These are phyloP conservation scores for Phytophthora tubulina DNA, from an alignment of 352 stramenopile species.

Conservation along the genomic window DNA sequence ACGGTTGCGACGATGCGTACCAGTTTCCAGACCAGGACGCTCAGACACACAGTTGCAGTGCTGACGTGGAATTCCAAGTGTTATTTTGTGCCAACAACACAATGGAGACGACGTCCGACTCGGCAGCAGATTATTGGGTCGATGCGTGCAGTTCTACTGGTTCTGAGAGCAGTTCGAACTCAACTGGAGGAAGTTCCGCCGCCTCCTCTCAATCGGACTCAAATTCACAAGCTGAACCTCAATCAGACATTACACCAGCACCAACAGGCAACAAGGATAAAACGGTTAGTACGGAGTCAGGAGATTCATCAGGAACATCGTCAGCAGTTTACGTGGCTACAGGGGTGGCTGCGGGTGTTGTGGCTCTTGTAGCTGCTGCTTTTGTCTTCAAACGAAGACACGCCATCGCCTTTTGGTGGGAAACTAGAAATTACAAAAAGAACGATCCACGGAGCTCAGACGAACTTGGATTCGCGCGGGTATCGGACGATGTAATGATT, in stretches of 20 bases:
- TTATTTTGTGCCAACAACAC: conserved; percentile 56
- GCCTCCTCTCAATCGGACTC: conserved; percentile 13
- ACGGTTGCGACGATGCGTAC: conserved; percentile 77
- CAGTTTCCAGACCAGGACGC: conserved; percentile 74
- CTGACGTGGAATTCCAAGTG: conserved; percentile 65
- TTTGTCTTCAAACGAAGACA: conserved; percentile 34
- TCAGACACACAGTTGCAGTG: conserved; percentile 69
- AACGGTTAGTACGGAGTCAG: conserved; percentile 19
- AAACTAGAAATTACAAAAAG: conserved; percentile 22
- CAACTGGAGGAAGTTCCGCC: background rate
- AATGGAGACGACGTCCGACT: conserved; percentile 19
- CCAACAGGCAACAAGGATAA: conserved; percentile 10
- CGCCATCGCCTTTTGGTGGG: conserved; percentile 37
- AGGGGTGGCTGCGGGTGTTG: conserved; percentile 27
- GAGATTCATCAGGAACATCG: conserved; percentile 24
- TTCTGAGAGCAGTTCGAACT: conserved; percentile 23
- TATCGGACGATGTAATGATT: conserved; percentile 34
- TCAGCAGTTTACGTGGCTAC: conserved; percentile 29
- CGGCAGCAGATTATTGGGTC: conserved; percentile 37
- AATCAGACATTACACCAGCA: conserved; percentile 18
- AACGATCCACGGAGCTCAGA: conserved; percentile 38
- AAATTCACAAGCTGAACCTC: conserved; percentile 12
- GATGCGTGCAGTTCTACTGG: conserved; percentile 7
- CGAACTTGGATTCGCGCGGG: conserved; percentile 40
- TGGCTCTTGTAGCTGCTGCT: conserved; percentile 33